Evolutionary conservation across 2,329 filamentous ascomycete species (phyloP), one percentile per base, ranked within the genome.

Genomic region (Pseudogymnoascus pannorum): DNA sequence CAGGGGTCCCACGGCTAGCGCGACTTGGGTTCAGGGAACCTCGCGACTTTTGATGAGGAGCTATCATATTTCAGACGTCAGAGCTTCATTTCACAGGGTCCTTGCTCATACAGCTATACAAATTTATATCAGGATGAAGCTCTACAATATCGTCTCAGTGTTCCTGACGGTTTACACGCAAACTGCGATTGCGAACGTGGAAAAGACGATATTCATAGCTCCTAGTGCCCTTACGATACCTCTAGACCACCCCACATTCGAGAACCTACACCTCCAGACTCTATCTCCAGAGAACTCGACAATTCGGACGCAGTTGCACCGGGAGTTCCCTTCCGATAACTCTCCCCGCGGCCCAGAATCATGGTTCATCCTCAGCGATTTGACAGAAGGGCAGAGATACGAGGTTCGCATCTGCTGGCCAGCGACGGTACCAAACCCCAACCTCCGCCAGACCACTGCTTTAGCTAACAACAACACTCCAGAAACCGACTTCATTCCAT

Each of bases 331-430:
- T 9, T 80, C 76, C 5, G 68, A 76, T 6, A 71, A 76, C 2
- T 71, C 75, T 29, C 80, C 79, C 8, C 72, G 77, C 11, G 91
- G 89, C 6, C 75, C 78, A 9, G 79, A 86, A 59, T 87, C 88
- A 26, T 97, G 94, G 94, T 83, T 92, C 67, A 76, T 93, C 6
- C 82, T 99, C 5, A 82, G 88, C 61, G 77, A 80, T 33, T 79
- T 99, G 60, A 79, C 75, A n/a, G 81, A 84, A 35, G 84, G 85
- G 9, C 87, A 88, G 70, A 83, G 92, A 66, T 97, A 97, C 79
- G 94, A 99, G 78, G 82, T 96, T 57, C 86, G 94, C 60, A 81
- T 97, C 63, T 97, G 93, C 76, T 99, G 93, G 92, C 81, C 91
- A 63, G 94, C 94, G 40, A 94, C 88, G 64, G 93, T 81, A 33